Evolutionary conservation across 441 rosid genomes (phyloP).

Genomic region (California macrophylla): DNA sequence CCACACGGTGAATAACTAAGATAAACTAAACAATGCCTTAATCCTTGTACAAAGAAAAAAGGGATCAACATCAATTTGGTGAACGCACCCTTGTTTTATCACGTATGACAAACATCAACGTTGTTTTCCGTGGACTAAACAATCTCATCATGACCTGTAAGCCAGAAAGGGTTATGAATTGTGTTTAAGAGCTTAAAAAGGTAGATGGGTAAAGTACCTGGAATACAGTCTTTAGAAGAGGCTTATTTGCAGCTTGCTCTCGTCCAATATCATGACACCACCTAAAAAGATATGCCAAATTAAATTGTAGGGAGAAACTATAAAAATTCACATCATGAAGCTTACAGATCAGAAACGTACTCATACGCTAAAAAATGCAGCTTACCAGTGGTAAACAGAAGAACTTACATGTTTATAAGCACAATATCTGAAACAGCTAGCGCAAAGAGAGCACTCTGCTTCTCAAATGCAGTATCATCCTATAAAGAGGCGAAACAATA

Average conservation of each 20-base stretch:
- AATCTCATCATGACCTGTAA: slow-evolving; percentile 96
- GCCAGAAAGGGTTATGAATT: slow-evolving; percentile 8
- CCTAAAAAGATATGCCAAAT: slow-evolving; percentile 34
- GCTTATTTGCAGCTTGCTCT: slow-evolving; percentile 98
- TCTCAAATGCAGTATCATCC: slow-evolving; percentile 99
- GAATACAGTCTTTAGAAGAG: slow-evolving; percentile 87
- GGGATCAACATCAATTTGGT: slow-evolving; percentile 10
- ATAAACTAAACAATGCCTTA: neutral
- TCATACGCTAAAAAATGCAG: neutral
- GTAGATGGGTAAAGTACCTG: slow-evolving; percentile 44
- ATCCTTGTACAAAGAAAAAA: neutral
- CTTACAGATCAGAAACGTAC: neutral
- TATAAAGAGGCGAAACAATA: slow-evolving; percentile 19
- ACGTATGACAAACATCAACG: slow-evolving; percentile 93
- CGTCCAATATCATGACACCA: slow-evolving; percentile 98
- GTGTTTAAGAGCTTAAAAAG: slow-evolving; percentile 7
- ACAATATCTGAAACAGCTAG: slow-evolving; percentile 97
- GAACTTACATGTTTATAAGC: slow-evolving; percentile 87
- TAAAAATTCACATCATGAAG: slow-evolving; percentile 4
- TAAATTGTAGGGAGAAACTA: neutral
- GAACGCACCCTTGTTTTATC: slow-evolving; percentile 83
- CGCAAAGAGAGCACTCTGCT: slow-evolving; percentile 99
- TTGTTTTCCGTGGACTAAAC: slow-evolving; percentile 97
- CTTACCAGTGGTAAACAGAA: slow-evolving; percentile 9
- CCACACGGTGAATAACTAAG: slow-evolving; percentile 9